Base-by-base conservation (phyloP, 1,139 yeast species). In the Candida pseudoviswanathii region DNA sequence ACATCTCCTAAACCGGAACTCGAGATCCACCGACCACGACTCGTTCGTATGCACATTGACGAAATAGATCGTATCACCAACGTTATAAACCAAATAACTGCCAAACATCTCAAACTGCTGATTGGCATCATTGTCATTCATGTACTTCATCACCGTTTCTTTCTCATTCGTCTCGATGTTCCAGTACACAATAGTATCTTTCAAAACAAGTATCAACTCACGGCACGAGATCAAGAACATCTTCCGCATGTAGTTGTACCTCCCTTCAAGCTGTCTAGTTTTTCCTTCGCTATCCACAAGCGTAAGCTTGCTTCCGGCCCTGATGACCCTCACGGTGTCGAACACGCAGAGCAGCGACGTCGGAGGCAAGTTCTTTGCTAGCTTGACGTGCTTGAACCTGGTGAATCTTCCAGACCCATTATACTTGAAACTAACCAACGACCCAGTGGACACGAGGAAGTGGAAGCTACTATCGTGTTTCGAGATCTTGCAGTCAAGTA, bases 101-200 rank as follows among this genome's bases (percentile, higher is more conserved):
- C 48, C 44, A 29, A 54, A 45, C 10, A 55, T 26, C 43, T 51
- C 51, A 45, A 54, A 51, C 39, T 45, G 49, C 41, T 56, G 59
- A 44, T 27, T 21, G 5, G 47, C 43, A 29, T 54, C 50, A 36
- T 56, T 56, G 10, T 47, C 50, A 46, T 56, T 50, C n/a, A 44
- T 31, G 43, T 52, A 52, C 7, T 25, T 37, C 41, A 25, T 7
- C 7, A 37, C 24, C 4, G 9, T 9, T 11, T 26, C 10, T 27
- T 27, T 27, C 9, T 32, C 43, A 10, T 29, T 16, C 4, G 34
- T 37, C 3, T 21, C 6, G 2, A 9, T 31, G 25, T 41, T 29
- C 34, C 26, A 41, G 11, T 22, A 30, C 21, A 21, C 11, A 5
- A 41, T 41, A n/a, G 36, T 21, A 24, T 30, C 16, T 24, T 27